phyloP scores from a whole-genome alignment of 2,329 filamentous ascomycete species.

The Venturia carpophila region DNA sequence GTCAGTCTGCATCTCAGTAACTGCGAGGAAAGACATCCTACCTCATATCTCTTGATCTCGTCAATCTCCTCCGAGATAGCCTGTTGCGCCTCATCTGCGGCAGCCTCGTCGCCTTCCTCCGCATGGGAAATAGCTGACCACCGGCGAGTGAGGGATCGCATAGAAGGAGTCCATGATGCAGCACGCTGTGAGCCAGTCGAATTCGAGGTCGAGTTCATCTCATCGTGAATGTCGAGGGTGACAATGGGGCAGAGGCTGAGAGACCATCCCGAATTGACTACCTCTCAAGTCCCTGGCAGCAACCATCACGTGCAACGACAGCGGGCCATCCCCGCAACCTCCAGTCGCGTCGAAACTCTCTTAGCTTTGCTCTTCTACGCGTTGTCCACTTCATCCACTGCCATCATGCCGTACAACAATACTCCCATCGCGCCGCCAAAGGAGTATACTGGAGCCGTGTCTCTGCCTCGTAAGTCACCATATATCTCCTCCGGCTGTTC shows the following conservation, averaged over 20 bases:
- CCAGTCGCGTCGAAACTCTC: constrained; percentile 4
- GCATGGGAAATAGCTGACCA: constrained; percentile 59
- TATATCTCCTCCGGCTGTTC: not conserved
- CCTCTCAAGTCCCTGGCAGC: not conserved
- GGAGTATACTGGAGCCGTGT: constrained; percentile 76
- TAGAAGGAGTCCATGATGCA: constrained; percentile 45
- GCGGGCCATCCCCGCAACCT: constrained; percentile 1
- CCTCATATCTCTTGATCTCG: constrained; percentile 95
- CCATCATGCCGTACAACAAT: constrained; percentile 80
- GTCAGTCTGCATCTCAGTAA: not conserved
- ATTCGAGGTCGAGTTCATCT: constrained; percentile 39
- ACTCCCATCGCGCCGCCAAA: constrained; percentile 70
- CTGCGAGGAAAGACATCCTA: constrained; percentile 28
- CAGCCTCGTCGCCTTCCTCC: constrained; percentile 53
- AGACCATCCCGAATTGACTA: not conserved
- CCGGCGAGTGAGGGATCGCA: constrained; percentile 54
- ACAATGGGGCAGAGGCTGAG: not conserved
- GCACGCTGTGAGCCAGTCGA: constrained; percentile 29
- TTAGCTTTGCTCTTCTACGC: constrained; percentile 2
- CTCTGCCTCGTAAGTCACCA: constrained; percentile 65
- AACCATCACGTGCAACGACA: not conserved
- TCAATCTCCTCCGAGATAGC: constrained; percentile 90
- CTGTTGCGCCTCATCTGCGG: constrained; percentile 51
- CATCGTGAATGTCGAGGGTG: constrained; percentile 26
- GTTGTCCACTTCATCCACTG: constrained; percentile 1